A percentile compares a stretch with the other conserved stretches of the same genome.
These are phyloP conservation scores for Amphicarpaea edgeworthii DNA, from an alignment of 306 rosid species.

Conservation along the genomic window DNA sequence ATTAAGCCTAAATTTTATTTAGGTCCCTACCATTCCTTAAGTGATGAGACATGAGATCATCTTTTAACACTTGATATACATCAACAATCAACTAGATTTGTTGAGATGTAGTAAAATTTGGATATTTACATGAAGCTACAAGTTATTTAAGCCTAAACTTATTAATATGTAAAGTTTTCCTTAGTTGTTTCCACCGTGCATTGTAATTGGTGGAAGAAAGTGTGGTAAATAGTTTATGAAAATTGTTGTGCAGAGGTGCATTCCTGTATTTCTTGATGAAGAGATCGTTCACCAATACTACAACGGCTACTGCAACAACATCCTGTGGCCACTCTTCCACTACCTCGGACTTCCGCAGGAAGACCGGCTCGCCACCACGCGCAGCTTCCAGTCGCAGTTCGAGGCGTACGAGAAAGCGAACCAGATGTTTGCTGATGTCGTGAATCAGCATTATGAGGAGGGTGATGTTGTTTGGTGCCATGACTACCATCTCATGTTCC, in stretches of 20 bases:
- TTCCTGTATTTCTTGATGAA: conserved; percentile 94
- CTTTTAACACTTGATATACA: too few species aligned
- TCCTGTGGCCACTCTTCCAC: conserved; percentile 93
- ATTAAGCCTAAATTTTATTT: too few species aligned
- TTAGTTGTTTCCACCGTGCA: not conserved
- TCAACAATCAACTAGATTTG: too few species aligned
- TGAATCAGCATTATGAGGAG: conserved; percentile 75
- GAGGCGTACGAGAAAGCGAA: conserved; percentile 88
- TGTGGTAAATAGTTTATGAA: conserved; percentile 10
- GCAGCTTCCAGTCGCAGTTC: conserved; percentile 94
- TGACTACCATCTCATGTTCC: conserved; percentile 95
- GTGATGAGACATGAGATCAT: too few species aligned
- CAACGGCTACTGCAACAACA: conserved; percentile 94
- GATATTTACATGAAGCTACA: too few species aligned
- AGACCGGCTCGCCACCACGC: conserved; percentile 95
- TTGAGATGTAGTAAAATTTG: too few species aligned
- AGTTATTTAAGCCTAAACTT: too few species aligned
- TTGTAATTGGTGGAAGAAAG: not conserved
- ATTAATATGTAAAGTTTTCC: not conserved
- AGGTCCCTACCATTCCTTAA: too few species aligned
- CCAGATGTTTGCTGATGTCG: conserved; percentile 92
- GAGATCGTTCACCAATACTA: conserved; percentile 92
- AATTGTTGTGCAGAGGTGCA: conserved; percentile 67
- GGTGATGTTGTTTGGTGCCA: conserved; percentile 98
- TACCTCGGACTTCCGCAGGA: conserved; percentile 97